Evolutionary conservation across 352 stramenopile species (phyloP).

Genomic region (Pythium phragmitis): DNA sequence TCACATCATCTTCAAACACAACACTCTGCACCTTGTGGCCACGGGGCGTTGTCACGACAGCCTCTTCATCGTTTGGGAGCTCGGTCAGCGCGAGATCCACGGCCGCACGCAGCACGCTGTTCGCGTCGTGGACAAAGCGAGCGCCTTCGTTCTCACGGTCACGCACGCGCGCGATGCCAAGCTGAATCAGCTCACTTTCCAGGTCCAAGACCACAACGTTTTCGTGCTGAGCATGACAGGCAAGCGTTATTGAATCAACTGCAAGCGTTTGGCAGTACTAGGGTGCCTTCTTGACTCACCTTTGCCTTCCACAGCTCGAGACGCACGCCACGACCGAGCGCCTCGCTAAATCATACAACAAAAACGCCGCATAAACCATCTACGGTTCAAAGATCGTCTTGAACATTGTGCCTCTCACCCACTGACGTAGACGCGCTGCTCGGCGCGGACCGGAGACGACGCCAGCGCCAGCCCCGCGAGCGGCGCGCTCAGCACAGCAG

Average conservation of each 20-base stretch:
- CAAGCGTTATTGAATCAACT: neutral
- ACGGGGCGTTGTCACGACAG: slow-evolving; percentile 72
- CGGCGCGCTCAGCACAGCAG: slow-evolving; percentile 38
- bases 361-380: neutral
- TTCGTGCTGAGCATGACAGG: slow-evolving; percentile 49
- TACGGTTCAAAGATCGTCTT: neutral
- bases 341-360: slow-evolving; percentile 42
- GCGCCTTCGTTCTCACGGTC: slow-evolving; percentile 64
- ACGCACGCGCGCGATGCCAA: slow-evolving; percentile 78
- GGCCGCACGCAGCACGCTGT: slow-evolving; percentile 63
- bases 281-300: slow-evolving; percentile 26
- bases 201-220: slow-evolving; percentile 85
- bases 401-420: slow-evolving; percentile 33
- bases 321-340: slow-evolving; percentile 71
- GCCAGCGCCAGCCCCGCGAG: slow-evolving; percentile 26
- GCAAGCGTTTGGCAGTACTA: neutral
- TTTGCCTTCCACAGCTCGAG: slow-evolving; percentile 87
- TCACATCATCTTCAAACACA: slow-evolving; percentile 76
- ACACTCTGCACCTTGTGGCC: slow-evolving; percentile 74
- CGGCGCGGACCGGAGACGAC: slow-evolving; percentile 29
- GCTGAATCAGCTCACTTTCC: slow-evolving; percentile 83
- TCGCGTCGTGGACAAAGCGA: slow-evolving; percentile 73
- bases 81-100: slow-evolving; percentile 76
- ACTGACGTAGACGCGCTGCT: slow-evolving; percentile 70
- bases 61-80: slow-evolving; percentile 80